Conservation (phyloP, 163 green algal genomes). For the Trebouxia gelatinosa region DNA sequence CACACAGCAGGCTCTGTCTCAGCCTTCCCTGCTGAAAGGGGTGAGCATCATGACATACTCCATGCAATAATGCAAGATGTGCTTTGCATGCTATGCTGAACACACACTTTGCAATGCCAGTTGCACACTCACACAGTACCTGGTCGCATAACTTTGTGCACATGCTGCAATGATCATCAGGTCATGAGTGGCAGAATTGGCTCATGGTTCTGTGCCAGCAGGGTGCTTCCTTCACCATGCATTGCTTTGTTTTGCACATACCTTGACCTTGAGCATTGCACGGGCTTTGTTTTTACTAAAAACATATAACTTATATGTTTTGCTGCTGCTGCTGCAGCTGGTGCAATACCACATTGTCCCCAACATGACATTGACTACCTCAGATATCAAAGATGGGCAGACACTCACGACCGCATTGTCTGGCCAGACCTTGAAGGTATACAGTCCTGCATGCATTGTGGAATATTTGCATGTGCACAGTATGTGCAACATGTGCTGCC, state of each 20-base stretch:
- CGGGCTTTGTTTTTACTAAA: not conserved
- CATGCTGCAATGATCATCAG: not conserved
- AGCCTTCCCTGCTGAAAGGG: constrained; percentile 33
- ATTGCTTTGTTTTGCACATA: not conserved
- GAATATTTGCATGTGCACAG: not conserved
- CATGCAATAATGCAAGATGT: not conserved
- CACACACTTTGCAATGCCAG: not conserved
- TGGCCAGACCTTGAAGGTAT: constrained; percentile 16
- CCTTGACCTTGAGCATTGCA: not conserved
- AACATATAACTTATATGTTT: not conserved
- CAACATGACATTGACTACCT: not conserved
- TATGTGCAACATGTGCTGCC: too few relatives aligned
- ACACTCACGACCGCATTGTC: not conserved
- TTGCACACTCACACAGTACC: not conserved
- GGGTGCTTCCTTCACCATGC: not conserved
- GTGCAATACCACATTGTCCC: constrained; percentile 16
- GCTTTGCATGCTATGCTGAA: not conserved
- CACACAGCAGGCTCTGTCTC: constrained; percentile 26
- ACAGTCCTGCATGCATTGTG: not conserved
- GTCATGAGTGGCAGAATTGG: not conserved
- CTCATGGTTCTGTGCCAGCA: not conserved
- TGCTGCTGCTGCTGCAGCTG: constrained; percentile 4
- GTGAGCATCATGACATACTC: constrained; percentile 25
- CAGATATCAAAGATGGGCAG: not conserved
- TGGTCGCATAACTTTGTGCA: not conserved